Percentiles rank a stretch among this genome's conserved stretches.
Evolutionary conservation across 2,329 filamentous ascomycete genomes (phyloP).

Genomic region (Byssochlamys sp.): DNA sequence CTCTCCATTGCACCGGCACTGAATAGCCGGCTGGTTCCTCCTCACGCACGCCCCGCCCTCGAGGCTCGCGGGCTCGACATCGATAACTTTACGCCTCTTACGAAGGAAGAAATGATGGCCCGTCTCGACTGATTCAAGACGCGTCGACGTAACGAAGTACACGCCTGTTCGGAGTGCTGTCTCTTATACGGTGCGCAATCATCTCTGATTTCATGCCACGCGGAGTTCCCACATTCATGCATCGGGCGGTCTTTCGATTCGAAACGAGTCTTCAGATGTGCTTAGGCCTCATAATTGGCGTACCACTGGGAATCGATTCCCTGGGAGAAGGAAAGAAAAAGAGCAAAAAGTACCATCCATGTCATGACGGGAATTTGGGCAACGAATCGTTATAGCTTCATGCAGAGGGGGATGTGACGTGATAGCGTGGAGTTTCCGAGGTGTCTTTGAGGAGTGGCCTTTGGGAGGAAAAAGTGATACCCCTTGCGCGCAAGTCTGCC

Average conservation of each 20-base stretch:
- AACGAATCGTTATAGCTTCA: slow-evolving; percentile 23
- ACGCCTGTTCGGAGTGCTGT: slow-evolving; percentile 29
- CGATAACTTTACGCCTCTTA: slow-evolving; percentile 81
- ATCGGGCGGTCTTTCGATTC: slow-evolving; percentile 23
- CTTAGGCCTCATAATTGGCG: slow-evolving; percentile 17
- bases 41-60: slow-evolving; percentile 66
- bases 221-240: slow-evolving; percentile 20
- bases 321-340: slow-evolving; percentile 10
- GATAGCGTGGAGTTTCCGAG: slow-evolving; percentile 30
- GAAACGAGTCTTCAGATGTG: slow-evolving; percentile 19
- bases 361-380: slow-evolving; percentile 14
- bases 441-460: slow-evolving; percentile 28
- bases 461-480: slow-evolving; percentile 35
- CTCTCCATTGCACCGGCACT: slow-evolving; percentile 85
- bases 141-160: slow-evolving; percentile 24
- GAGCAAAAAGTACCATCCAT: slow-evolving; percentile 13
- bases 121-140: slow-evolving; percentile 70
- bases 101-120: slow-evolving; percentile 94
- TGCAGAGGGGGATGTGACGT: slow-evolving; percentile 18
- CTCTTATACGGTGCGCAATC: slow-evolving; percentile 21
- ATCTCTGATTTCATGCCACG: slow-evolving; percentile 20
- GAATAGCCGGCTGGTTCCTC: slow-evolving; percentile 78
- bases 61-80: slow-evolving; percentile 75
- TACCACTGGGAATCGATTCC: slow-evolving; percentile 17
- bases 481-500: slow-evolving; percentile 33